phyloP scores from a whole-genome alignment of 192 early-diverging fungal species.

The Coemansia sp. region DNA sequence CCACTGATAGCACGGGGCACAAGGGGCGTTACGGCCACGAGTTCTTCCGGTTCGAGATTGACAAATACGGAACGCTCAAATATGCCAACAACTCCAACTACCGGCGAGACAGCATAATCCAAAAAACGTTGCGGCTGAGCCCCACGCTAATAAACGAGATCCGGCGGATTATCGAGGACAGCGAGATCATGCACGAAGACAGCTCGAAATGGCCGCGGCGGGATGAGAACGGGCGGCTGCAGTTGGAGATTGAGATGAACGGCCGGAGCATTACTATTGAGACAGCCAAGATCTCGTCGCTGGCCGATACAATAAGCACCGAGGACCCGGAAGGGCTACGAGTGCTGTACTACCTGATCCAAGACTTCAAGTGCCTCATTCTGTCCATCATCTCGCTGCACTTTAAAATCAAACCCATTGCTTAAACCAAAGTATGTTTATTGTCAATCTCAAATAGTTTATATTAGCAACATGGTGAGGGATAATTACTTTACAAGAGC shows the following conservation, averaged over 20 bases:
- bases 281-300: constrained; percentile 88
- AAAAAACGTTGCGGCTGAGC: constrained; percentile 84
- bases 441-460: too few relatives aligned
- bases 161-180: constrained; percentile 84
- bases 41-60: constrained; percentile 97
- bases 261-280: constrained; percentile 78
- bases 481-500: too few relatives aligned
- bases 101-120: constrained; percentile 93
- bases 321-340: constrained; percentile 93
- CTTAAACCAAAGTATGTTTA: constrained; percentile 7
- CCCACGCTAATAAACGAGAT: constrained; percentile 81
- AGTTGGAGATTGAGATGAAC: constrained; percentile 91
- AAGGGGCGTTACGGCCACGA: constrained; percentile 96
- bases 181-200: constrained; percentile 93
- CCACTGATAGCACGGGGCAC: constrained; percentile 66
- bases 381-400: constrained; percentile 93
- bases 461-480: too few relatives aligned
- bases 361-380: constrained; percentile 95
- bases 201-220: constrained; percentile 88
- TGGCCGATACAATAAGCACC: constrained; percentile 85
- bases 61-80: constrained; percentile 79
- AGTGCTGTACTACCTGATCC: constrained; percentile 95
- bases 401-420: constrained; percentile 74
- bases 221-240: constrained; percentile 86
- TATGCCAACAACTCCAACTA: constrained; percentile 99